These are phyloP conservation scores for Globisporangium parvum DNA, from an alignment of 352 stramenopile genomes.

Conservation along the genomic window DNA sequence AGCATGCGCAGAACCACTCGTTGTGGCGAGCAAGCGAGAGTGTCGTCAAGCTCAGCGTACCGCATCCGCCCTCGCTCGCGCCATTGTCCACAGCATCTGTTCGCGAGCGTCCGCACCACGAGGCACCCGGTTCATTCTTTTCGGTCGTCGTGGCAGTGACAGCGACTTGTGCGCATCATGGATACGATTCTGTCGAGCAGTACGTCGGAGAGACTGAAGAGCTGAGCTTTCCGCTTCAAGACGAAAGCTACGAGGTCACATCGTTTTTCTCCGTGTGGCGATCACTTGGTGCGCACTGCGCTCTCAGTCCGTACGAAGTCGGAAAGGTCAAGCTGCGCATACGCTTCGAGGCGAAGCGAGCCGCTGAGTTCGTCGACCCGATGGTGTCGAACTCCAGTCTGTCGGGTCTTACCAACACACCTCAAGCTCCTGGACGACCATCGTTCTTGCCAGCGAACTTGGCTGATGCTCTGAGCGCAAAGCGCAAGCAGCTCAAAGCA, in stretches of 20 bases:
- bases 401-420: not conserved
- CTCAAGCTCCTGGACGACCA: not conserved
- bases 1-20: conserved; percentile 29
- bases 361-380: not conserved
- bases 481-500: conserved; percentile 36
- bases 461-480: conserved; percentile 25
- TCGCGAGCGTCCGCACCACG: not conserved
- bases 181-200: not conserved
- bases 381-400: too few species aligned
- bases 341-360: conserved; percentile 19
- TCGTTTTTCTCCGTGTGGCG: conserved; percentile 27
- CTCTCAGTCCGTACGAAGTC: conserved; percentile 8
- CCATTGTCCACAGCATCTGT: not conserved
- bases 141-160: conserved; percentile 2
- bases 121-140: conserved; percentile 2
- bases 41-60: conserved; percentile 14
- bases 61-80: not conserved
- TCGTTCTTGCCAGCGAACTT: conserved; percentile 21
- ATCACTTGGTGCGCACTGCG: conserved; percentile 3
- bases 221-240: conserved; percentile 16
- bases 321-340: conserved; percentile 35
- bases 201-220: conserved; percentile 24
- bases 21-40: conserved; percentile 22
- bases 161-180: not conserved
- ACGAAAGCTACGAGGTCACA: conserved; percentile 20